A percentile compares a stretch with the other conserved stretches of the same genome.
phyloP scores from a whole-genome alignment of 768 basidiomycete species.

The Austroboletus festivus region DNA sequence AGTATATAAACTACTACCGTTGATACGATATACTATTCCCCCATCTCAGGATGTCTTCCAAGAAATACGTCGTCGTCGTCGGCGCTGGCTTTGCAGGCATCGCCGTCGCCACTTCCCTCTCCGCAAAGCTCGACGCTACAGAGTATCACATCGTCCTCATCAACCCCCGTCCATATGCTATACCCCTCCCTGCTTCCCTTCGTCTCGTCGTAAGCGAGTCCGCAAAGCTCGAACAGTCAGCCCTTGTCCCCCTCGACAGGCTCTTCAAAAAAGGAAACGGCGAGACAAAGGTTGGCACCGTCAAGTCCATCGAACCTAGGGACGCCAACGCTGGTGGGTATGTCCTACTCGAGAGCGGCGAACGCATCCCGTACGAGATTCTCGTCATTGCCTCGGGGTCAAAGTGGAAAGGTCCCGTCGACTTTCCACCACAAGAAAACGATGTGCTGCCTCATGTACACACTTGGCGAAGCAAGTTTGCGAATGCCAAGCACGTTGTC shows the following conservation, averaged over 20 bases:
- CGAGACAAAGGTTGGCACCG: conserved; percentile 31
- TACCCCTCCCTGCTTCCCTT: conserved; percentile 48
- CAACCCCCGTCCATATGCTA: conserved; percentile 46
- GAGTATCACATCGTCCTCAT: conserved; percentile 55
- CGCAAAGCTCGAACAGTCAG: conserved; percentile 39
- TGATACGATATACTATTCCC: background rate
- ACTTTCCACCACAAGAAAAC: conserved; percentile 37
- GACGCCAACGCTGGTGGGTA: conserved; percentile 38
- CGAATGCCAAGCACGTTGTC: conserved; percentile 39
- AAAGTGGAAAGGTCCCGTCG: conserved; percentile 48
- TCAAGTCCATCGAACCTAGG: conserved; percentile 39
- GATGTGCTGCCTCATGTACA: conserved; percentile 31
- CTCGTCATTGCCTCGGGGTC: conserved; percentile 63
- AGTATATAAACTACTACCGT: background rate
- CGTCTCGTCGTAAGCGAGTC: conserved; percentile 46
- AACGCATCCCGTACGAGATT: conserved; percentile 47
- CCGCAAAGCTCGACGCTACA: conserved; percentile 45
- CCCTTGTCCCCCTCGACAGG: conserved; percentile 51
- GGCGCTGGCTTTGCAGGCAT: conserved; percentile 53
- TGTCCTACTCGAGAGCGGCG: conserved; percentile 49
- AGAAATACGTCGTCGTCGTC: conserved; percentile 49
- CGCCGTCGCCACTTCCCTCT: conserved; percentile 44
- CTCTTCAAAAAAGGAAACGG: conserved; percentile 48
- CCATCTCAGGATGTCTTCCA: conserved; percentile 10
- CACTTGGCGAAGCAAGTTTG: conserved; percentile 33